Evolutionary conservation across 2,329 filamentous ascomycete genomes (phyloP).

Genomic region (Cytospora schulzeri): DNA sequence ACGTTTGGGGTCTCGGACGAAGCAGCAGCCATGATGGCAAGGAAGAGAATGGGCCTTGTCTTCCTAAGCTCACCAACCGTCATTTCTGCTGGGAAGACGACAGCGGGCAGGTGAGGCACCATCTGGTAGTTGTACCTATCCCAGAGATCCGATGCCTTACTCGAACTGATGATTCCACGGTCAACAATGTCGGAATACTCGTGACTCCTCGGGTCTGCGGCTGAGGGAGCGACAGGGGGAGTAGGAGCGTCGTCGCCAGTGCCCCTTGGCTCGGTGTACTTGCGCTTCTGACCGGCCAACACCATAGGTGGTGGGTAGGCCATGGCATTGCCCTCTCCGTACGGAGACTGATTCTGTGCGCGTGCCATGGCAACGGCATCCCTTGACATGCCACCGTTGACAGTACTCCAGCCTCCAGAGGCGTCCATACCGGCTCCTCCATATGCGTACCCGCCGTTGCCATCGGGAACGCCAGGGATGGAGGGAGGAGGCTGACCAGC

Average conservation of each 20-base stretch:
- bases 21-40: conserved; percentile 69
- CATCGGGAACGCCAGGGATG: conserved; percentile 18
- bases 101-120: conserved; percentile 62
- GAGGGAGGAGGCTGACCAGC: conserved; percentile 29
- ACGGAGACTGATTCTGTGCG: conserved; percentile 25
- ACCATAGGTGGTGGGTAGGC: conserved; percentile 32
- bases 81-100: conserved; percentile 59
- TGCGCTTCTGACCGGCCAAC: conserved; percentile 45
- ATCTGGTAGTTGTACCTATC: conserved; percentile 61
- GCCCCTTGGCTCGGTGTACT: conserved; percentile 38
- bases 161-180: conserved; percentile 59
- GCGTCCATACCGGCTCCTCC: conserved; percentile 21
- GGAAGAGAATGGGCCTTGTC: conserved; percentile 66
- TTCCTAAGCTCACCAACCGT: conserved; percentile 58
- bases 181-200: conserved; percentile 56
- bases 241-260: conserved; percentile 11
- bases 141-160: conserved; percentile 58
- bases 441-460: conserved; percentile 20
- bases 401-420: conserved; percentile 19
- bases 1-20: conserved; percentile 57
- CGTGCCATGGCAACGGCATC: conserved; percentile 12
- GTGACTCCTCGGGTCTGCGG: conserved; percentile 31
- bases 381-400: conserved; percentile 12
- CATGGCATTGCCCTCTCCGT: conserved; percentile 16
- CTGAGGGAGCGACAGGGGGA: conserved; percentile 16